These are phyloP conservation scores for Blastosporella zonata DNA, from an alignment of 1,284 basidiomycete genomes.

Conservation along the genomic window DNA sequence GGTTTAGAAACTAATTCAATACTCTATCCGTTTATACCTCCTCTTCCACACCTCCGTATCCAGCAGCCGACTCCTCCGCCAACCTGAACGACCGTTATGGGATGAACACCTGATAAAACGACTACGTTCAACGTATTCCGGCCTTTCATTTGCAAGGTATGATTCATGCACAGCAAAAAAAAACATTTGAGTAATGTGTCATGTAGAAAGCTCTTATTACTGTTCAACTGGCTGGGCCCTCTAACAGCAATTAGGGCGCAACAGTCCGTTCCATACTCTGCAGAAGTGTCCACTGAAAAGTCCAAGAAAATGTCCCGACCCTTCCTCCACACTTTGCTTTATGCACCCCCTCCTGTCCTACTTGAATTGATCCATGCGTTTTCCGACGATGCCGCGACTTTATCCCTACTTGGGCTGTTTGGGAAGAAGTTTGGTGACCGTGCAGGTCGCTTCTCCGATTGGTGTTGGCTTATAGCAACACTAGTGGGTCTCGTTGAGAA, in stretches of 20 bases:
- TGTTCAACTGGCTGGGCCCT: constrained; percentile 80
- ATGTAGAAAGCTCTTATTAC: constrained; percentile 67
- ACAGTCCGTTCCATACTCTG: constrained; percentile 56
- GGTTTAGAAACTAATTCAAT: constrained; percentile 77
- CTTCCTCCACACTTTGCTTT: constrained; percentile 67
- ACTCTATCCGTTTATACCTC: constrained; percentile 70
- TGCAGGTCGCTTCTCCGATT: constrained; percentile 71
- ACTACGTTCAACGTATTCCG: constrained; percentile 56
- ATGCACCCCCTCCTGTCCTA: constrained; percentile 80
- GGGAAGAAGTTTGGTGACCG: constrained; percentile 60
- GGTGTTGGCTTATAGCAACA: constrained; percentile 79
- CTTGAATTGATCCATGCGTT: constrained; percentile 70
- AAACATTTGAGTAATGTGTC: constrained; percentile 2
- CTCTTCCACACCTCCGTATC: constrained; percentile 59
- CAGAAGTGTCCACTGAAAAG: constrained; percentile 34
- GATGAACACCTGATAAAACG: constrained; percentile 55
- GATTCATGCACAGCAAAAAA: background rate
- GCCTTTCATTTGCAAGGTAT: constrained; percentile 70
- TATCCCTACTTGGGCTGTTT: constrained; percentile 66
- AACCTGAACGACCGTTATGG: constrained; percentile 44
- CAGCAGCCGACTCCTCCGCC: constrained; percentile 42
- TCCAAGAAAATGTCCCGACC: constrained; percentile 39
- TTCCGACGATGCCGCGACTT: constrained; percentile 73
- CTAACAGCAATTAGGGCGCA: constrained; percentile 65
- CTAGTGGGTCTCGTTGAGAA: constrained; percentile 79